Conservation (phyloP, 768 basidiomycete genomes). For the Daedaleopsis nitida region DNA sequence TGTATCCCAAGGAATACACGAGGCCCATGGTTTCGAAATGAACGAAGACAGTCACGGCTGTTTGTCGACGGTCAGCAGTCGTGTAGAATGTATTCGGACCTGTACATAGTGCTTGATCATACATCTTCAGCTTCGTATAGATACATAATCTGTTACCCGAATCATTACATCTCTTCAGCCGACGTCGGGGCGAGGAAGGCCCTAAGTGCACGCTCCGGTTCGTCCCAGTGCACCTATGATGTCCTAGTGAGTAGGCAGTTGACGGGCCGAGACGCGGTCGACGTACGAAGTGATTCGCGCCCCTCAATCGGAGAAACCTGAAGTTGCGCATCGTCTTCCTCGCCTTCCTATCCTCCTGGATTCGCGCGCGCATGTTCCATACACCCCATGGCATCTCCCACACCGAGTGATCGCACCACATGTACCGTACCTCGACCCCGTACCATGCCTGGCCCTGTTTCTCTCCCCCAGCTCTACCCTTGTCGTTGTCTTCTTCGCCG, state of each 20-base stretch:
- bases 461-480: not conserved
- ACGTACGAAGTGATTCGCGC: conserved; percentile 11
- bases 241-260: too few species aligned
- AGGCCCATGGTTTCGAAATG: not conserved
- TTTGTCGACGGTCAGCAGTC: too few species aligned
- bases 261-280: too few species aligned
- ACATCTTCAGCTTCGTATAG: too few species aligned
- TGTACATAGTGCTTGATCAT: not conserved
- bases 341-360: not conserved
- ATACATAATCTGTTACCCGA: too few species aligned
- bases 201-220: not conserved
- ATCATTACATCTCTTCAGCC: not conserved
- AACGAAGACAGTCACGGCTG: too few species aligned
- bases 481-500: not conserved
- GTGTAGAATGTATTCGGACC: not conserved
- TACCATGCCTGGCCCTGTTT: conserved; percentile 1
- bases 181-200: not conserved
- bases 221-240: conserved; percentile 1
- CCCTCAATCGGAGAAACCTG: not conserved
- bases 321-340: conserved; percentile 1
- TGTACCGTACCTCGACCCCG: conserved; percentile 1
- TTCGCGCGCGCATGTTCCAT: not conserved
- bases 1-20: conserved; percentile 26
- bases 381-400: not conserved
- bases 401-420: conserved; percentile 3